A percentile compares a stretch with the other conserved stretches of the same genome.
Conservation (phyloP, 2,329 filamentous ascomycete species). For the Penicillium paneum region DNA sequence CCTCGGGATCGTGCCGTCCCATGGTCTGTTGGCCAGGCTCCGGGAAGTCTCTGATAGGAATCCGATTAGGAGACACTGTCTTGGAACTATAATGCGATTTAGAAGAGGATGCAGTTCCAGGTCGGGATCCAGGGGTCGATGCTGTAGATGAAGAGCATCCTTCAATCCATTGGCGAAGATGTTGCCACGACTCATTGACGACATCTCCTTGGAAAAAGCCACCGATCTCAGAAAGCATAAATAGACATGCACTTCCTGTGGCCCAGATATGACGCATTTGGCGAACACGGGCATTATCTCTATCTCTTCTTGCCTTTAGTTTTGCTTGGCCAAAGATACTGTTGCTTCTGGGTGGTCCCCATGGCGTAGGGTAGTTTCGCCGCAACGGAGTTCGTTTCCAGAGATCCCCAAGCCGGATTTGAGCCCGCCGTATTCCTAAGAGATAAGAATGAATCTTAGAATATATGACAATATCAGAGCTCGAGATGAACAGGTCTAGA, state of each 20-base stretch:
- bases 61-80: constrained; percentile 2
- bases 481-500: constrained; percentile 79
- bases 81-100: constrained; percentile 16
- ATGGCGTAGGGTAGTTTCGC: constrained; percentile 70
- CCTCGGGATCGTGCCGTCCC: constrained; percentile 73
- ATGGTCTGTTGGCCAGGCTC: constrained; percentile 18
- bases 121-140: constrained; percentile 34
- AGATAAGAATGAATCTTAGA: constrained; percentile 85
- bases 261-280: constrained; percentile 85
- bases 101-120: constrained; percentile 37
- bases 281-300: constrained; percentile 60
- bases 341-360: constrained; percentile 61
- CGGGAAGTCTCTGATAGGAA: constrained; percentile 7
- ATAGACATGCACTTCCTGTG: constrained; percentile 79
- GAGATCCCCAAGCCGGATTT: constrained; percentile 76
- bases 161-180: constrained; percentile 73
- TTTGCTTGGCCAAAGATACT: constrained; percentile 59
- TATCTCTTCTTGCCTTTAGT: constrained; percentile 60
- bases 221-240: constrained; percentile 83
- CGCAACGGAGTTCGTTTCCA: constrained; percentile 83
- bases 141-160: constrained; percentile 36
- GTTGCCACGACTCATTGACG: constrained; percentile 73
- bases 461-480: constrained; percentile 73
- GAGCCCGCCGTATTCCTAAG: constrained; percentile 77
- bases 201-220: constrained; percentile 89